Percentiles rank a stretch among this genome's conserved stretches.
These are phyloP conservation scores for Botrytis porri DNA, from an alignment of 2,329 filamentous ascomycete species.

Conservation along the genomic window DNA sequence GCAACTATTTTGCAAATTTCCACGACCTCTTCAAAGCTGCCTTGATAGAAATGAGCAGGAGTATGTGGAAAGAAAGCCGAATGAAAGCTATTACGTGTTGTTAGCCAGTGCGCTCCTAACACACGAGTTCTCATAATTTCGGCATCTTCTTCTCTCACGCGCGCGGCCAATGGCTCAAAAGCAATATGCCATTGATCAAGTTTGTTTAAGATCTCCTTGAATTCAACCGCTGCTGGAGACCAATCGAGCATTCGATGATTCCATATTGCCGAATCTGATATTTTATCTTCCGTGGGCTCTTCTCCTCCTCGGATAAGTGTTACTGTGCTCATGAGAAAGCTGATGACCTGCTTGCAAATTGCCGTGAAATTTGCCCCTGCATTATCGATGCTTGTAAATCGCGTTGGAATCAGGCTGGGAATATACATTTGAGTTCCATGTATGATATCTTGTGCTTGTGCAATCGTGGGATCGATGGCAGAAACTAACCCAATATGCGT, in stretches of 20 bases:
- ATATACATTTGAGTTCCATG: slow-evolving; percentile 12
- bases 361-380: background rate
- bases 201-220: background rate
- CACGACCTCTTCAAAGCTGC: slow-evolving; percentile 3
- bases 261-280: slow-evolving; percentile 7
- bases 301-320: background rate
- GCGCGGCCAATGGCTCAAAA: slow-evolving; percentile 4
- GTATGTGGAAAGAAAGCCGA: slow-evolving; percentile 7
- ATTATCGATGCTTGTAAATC: background rate
- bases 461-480: slow-evolving; percentile 1
- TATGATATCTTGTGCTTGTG: slow-evolving; percentile 10
- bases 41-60: background rate
- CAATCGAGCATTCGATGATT: background rate
- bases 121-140: background rate
- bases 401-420: background rate
- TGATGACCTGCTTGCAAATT: background rate
- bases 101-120: background rate
- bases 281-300: background rate
- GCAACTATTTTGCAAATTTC: background rate
- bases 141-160: background rate
- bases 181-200: slow-evolving; percentile 13
- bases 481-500: slow-evolving; percentile 10
- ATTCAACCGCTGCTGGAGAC: background rate
- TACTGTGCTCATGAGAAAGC: slow-evolving; percentile 5
- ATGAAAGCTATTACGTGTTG: slow-evolving; percentile 7